Percentiles rank a stretch among this genome's conserved stretches.
Conservation (phyloP, 1,284 basidiomycete genomes). For the Mrakiaceae sp. region DNA sequence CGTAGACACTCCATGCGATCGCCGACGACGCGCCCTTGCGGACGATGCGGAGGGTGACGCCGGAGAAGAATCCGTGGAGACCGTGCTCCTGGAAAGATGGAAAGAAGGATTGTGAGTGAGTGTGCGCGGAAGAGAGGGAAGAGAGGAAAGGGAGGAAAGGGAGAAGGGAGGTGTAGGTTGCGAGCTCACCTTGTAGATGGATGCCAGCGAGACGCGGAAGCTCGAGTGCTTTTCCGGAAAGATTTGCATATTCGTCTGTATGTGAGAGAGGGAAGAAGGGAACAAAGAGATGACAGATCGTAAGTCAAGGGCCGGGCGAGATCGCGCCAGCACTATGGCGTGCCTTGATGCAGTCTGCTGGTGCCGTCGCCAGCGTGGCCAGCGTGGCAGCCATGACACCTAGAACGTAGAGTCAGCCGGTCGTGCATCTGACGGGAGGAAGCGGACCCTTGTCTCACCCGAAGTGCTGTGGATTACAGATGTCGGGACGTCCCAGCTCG, state of each 20-base stretch:
- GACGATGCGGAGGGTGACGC: slow-evolving; percentile 65
- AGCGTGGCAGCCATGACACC: slow-evolving; percentile 66
- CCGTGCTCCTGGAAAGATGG: slow-evolving; percentile 53
- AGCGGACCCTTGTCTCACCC: slow-evolving; percentile 19
- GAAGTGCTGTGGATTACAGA: slow-evolving; percentile 33
- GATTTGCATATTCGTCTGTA: slow-evolving; percentile 78
- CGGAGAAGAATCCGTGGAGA: slow-evolving; percentile 68
- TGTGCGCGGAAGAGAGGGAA: not conserved
- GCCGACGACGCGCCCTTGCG: slow-evolving; percentile 82
- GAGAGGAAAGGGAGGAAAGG: not conserved
- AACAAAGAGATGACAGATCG: not conserved
- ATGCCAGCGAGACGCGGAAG: slow-evolving; percentile 49
- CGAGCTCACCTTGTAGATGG: slow-evolving; percentile 53
- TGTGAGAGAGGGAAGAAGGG: slow-evolving; percentile 6
- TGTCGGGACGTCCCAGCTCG: slow-evolving; percentile 11
- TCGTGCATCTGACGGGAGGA: not conserved
- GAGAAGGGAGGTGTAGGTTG: not conserved
- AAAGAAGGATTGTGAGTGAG: not conserved
- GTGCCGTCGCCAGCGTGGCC: slow-evolving; percentile 72
- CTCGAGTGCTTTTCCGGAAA: slow-evolving; percentile 59
- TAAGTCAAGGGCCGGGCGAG: not conserved
- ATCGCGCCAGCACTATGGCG: slow-evolving; percentile 16
- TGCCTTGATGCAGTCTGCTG: slow-evolving; percentile 83
- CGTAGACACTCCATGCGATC: slow-evolving; percentile 88
- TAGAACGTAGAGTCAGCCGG: slow-evolving; percentile 30